These are phyloP conservation scores for Tulasnella sp. DNA, from an alignment of 768 basidiomycete genomes.

Conservation along the genomic window DNA sequence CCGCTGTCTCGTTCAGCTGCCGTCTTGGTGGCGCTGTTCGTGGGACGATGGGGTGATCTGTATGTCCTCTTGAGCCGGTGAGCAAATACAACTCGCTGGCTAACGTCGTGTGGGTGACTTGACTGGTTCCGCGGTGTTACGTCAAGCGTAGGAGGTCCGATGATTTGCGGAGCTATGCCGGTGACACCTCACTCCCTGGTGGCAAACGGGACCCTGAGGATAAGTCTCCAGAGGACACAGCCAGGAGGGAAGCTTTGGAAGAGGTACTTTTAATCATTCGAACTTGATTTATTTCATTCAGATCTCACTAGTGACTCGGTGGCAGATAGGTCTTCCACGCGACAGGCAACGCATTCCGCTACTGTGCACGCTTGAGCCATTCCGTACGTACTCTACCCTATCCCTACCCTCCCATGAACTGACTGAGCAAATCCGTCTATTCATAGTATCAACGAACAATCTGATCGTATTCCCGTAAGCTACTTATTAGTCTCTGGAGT, in stretches of 20 bases:
- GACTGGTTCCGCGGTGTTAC: no score
- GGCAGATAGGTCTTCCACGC: constrained; percentile 70
- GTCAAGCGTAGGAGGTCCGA: constrained; percentile 54
- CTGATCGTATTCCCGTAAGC: constrained; percentile 73
- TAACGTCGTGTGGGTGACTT: constrained; percentile 20
- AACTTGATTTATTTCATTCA: background rate
- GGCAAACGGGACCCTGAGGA: constrained; percentile 69
- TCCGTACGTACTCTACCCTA: constrained; percentile 25
- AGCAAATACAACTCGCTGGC: no score
- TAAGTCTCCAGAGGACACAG: constrained; percentile 62
- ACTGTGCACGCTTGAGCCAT: constrained; percentile 70
- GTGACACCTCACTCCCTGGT: constrained; percentile 82
- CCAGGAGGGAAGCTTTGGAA: constrained; percentile 80
- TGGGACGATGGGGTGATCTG: constrained; percentile 71
- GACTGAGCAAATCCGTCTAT: background rate
- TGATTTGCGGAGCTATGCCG: constrained; percentile 64
- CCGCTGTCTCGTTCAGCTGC: constrained; percentile 58
- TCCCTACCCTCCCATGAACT: background rate
- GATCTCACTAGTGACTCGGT: background rate
- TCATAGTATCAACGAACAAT: constrained; percentile 46
- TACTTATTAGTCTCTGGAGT: constrained; percentile 24
- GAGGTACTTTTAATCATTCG: constrained; percentile 43
- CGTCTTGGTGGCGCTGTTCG: constrained; percentile 75
- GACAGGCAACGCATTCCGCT: constrained; percentile 62
- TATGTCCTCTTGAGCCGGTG: constrained; percentile 79